These are phyloP conservation scores for Cryptococcus maquisensis DNA, from an alignment of 1,284 basidiomycete genomes.

Conservation along the genomic window DNA sequence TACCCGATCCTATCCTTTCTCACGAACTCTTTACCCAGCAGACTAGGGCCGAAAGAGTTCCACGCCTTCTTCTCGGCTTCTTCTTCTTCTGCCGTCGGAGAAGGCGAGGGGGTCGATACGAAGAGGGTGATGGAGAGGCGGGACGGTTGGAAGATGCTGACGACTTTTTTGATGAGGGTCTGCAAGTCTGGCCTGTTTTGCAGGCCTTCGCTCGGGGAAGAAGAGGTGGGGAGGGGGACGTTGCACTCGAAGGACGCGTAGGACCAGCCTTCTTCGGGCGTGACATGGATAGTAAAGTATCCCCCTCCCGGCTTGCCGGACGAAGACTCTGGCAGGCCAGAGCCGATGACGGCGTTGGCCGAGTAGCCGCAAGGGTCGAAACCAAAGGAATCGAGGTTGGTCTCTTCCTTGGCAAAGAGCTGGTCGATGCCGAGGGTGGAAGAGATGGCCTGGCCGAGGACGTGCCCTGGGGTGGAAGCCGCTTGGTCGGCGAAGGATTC, in stretches of 20 bases:
- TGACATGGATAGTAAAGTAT: constrained; percentile 98
- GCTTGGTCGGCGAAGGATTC: constrained; percentile 18
- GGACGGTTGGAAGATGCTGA: constrained; percentile 87
- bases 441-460: constrained; percentile 66
- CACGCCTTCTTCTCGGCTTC: constrained; percentile 35
- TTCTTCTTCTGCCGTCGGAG: constrained; percentile 33
- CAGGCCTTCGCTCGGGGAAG: constrained; percentile 1
- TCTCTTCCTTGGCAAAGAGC: constrained; percentile 73
- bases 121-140: constrained; percentile 87
- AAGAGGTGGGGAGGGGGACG: constrained; percentile 61
- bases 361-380: constrained; percentile 97
- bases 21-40: constrained; percentile 47
- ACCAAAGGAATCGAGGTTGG: constrained; percentile 85
- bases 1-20: constrained; percentile 97
- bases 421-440: constrained; percentile 72
- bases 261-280: constrained; percentile 93
- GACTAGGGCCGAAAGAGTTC: constrained; percentile 34
- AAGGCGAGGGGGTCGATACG: constrained; percentile 63
- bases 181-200: constrained; percentile 58
- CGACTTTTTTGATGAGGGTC: constrained; percentile 78
- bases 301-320: constrained; percentile 59
- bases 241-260: constrained; percentile 99
- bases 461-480: constrained; percentile 49
- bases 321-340: constrained; percentile 45
- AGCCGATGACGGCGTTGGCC: constrained; percentile 79